These are phyloP conservation scores for Stephania japonica DNA, from an alignment of 164 flowering plant genomes.

Conservation along the genomic window DNA sequence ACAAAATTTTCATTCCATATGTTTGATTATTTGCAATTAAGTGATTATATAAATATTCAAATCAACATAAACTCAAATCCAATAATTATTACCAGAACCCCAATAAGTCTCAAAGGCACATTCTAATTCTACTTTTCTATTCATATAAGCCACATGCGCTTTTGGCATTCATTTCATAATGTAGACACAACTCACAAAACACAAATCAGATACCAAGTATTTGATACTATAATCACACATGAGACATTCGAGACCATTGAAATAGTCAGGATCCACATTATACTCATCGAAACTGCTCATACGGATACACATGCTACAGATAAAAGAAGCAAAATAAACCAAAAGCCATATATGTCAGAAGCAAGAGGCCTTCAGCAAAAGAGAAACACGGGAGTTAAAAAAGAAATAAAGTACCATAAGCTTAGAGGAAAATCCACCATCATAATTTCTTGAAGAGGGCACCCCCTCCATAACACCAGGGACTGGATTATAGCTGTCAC, in stretches of 20 bases:
- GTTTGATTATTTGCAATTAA: too few relatives aligned
- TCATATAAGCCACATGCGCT: too few relatives aligned
- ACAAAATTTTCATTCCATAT: too few relatives aligned
- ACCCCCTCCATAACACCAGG: conserved; percentile 96
- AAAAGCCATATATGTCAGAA: background rate
- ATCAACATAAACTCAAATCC: too few relatives aligned
- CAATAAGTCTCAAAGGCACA: too few relatives aligned
- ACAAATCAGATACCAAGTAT: background rate
- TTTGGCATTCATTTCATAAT: background rate
- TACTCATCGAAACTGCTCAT: background rate
- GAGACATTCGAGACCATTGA: background rate
- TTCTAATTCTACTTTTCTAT: too few relatives aligned
- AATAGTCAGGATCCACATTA: background rate
- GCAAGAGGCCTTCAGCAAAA: background rate
- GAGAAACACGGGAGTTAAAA: background rate
- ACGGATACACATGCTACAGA: background rate
- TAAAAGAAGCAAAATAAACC: background rate
- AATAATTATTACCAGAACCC: too few relatives aligned
- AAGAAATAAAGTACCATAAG: conserved; percentile 59
- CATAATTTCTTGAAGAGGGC: conserved; percentile 83
- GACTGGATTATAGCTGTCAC: conserved; percentile 92
- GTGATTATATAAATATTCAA: too few relatives aligned
- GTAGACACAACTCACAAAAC: background rate
- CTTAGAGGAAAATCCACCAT: conserved; percentile 84
- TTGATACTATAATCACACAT: background rate